These are phyloP conservation scores for Steccherinum ochraceum DNA, from an alignment of 768 basidiomycete genomes.

Conservation along the genomic window DNA sequence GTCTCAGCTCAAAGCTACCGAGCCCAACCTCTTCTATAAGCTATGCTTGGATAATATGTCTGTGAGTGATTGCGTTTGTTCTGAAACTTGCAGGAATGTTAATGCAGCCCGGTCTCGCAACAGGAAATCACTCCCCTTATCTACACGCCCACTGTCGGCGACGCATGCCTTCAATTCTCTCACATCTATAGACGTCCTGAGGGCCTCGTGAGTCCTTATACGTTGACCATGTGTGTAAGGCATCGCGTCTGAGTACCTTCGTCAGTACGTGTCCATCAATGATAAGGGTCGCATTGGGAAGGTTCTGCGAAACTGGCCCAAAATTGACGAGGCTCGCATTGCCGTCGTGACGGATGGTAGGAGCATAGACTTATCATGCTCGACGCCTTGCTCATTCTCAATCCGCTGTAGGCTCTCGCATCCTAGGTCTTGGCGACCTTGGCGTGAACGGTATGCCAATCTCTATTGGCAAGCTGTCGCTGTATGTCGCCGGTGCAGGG, in stretches of 20 bases:
- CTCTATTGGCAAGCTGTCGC: constrained; percentile 85
- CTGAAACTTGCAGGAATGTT: neutral
- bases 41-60: constrained; percentile 67
- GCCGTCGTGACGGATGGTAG: constrained; percentile 88
- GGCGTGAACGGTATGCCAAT: constrained; percentile 86
- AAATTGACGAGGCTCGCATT: constrained; percentile 72
- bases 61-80: constrained; percentile 29
- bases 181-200: constrained; percentile 72
- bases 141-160: constrained; percentile 90
- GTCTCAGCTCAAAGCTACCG: constrained; percentile 63
- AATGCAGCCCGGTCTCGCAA: neutral
- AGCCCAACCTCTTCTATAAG: constrained; percentile 72
- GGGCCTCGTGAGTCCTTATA: constrained; percentile 47
- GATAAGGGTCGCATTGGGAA: constrained; percentile 76
- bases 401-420: constrained; percentile 59
- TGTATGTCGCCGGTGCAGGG: constrained; percentile 90
- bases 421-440: constrained; percentile 82
- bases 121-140: constrained; percentile 70
- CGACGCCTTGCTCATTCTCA: neutral
- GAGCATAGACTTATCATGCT: constrained; percentile 13
- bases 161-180: constrained; percentile 81
- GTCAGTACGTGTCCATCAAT: constrained; percentile 73
- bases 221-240: neutral
- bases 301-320: constrained; percentile 70
- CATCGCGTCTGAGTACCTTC: neutral